phyloP scores from a whole-genome alignment of 345 rosid species.

The Dovyalis caffra region DNA sequence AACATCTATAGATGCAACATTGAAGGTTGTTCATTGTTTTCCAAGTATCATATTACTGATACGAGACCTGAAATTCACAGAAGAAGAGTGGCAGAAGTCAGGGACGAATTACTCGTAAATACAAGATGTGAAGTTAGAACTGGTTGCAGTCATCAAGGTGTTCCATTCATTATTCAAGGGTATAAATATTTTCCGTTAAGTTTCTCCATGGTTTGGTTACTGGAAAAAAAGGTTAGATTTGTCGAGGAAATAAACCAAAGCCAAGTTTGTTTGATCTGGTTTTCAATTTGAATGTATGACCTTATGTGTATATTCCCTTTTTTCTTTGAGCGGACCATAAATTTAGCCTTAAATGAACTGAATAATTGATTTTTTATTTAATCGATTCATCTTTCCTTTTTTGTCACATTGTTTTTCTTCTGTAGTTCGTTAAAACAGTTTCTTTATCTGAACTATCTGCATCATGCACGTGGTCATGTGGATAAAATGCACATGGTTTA shows the following conservation, averaged over 20 bases:
- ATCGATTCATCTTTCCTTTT: background rate
- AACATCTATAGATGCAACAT: conserved; percentile 21
- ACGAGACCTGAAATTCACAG: conserved; percentile 22
- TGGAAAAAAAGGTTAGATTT: background rate
- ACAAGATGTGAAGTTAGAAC: conserved; percentile 25
- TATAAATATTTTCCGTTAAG: conserved; percentile 25
- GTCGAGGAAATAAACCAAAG: background rate
- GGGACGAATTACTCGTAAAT: conserved; percentile 37
- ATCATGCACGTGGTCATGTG: background rate
- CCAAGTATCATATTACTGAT: conserved; percentile 15
- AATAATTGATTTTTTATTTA: background rate
- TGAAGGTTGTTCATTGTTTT: conserved; percentile 34
- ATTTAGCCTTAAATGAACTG: background rate
- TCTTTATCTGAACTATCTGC: background rate
- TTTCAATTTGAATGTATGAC: background rate
- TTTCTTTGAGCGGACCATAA: background rate
- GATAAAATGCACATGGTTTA: background rate
- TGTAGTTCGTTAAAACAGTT: background rate
- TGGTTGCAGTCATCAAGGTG: conserved; percentile 24
- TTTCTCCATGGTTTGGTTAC: background rate
- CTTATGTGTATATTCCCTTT: background rate
- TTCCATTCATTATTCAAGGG: conserved; percentile 50
- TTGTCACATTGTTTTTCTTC: background rate
- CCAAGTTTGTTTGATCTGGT: background rate
- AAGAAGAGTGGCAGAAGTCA: conserved; percentile 20